Conservation (phyloP, 176 grass and related monocot genomes). For the Panicum miliaceum region DNA sequence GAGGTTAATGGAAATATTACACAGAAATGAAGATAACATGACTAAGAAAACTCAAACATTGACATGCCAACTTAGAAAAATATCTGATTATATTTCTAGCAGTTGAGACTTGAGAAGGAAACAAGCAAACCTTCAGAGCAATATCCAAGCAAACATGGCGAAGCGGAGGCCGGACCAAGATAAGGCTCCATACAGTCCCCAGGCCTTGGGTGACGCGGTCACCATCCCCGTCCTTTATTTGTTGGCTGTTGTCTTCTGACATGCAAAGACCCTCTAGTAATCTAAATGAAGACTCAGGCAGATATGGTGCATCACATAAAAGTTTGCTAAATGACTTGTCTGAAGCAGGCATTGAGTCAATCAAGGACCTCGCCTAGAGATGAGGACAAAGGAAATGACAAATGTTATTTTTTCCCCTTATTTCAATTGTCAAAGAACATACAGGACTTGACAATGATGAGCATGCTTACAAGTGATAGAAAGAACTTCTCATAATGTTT, state of each 20-base stretch:
- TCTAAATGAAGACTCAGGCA: slow-evolving; percentile 71
- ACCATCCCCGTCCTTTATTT: slow-evolving; percentile 66
- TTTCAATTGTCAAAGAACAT: slow-evolving; percentile 31
- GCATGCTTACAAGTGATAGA: slow-evolving; percentile 79
- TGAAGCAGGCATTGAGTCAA: slow-evolving; percentile 81
- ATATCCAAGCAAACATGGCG: slow-evolving; percentile 89
- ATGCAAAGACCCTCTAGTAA: slow-evolving; percentile 88
- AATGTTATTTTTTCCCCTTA: slow-evolving; percentile 7
- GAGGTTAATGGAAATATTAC: slow-evolving; percentile 15
- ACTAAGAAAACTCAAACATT: slow-evolving; percentile 31
- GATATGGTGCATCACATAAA: slow-evolving; percentile 79
- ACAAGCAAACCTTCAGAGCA: slow-evolving; percentile 76
- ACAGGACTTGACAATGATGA: slow-evolving; percentile 37
- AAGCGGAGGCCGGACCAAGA: slow-evolving; percentile 78
- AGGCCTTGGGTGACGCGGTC: slow-evolving; percentile 93
- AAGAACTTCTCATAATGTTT: slow-evolving; percentile 91
- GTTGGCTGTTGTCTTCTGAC: slow-evolving; percentile 58
- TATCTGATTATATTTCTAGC: slow-evolving; percentile 5
- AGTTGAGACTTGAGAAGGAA: slow-evolving; percentile 41
- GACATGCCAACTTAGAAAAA: slow-evolving; percentile 23
- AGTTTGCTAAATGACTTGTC: slow-evolving; percentile 95
- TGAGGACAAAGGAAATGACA: slow-evolving; percentile 30
- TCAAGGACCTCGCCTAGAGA: slow-evolving; percentile 75
- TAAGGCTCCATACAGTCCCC: slow-evolving; percentile 87
- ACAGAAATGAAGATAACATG: slow-evolving; percentile 27